Evolutionary conservation across 768 basidiomycete species (phyloP).

Genomic region (Albatrellus ellisii): DNA sequence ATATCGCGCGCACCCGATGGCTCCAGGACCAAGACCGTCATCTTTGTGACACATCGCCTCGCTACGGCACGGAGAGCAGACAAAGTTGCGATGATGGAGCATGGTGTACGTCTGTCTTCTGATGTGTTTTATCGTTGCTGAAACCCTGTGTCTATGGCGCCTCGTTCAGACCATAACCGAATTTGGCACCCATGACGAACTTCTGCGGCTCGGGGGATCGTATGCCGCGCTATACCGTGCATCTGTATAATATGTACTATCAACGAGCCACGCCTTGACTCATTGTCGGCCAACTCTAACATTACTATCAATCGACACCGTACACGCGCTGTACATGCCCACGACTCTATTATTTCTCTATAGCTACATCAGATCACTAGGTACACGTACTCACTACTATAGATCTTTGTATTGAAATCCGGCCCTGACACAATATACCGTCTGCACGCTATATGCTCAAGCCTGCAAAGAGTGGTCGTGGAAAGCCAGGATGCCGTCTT

Average conservation of each 20-base stretch:
- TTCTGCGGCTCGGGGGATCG: slow-evolving; percentile 14
- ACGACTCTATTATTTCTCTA: slow-evolving; percentile 7
- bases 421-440: background rate
- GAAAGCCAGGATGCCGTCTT: slow-evolving; percentile 53
- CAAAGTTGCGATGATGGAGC: slow-evolving; percentile 80
- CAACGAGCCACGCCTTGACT: background rate
- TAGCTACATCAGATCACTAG: slow-evolving; percentile 9
- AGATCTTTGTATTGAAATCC: background rate
- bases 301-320: background rate
- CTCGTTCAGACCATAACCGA: slow-evolving; percentile 16
- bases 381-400: slow-evolving; percentile 9
- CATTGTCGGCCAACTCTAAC: background rate
- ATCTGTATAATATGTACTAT: slow-evolving; percentile 6
- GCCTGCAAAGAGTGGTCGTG: slow-evolving; percentile 48
- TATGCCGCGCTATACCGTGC: slow-evolving; percentile 16
- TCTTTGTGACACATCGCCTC: slow-evolving; percentile 77
- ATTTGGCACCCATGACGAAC: slow-evolving; percentile 18
- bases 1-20: slow-evolving; percentile 46
- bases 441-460: background rate
- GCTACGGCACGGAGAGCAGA: slow-evolving; percentile 74
- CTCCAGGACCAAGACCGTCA: slow-evolving; percentile 51
- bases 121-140: background rate
- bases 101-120: slow-evolving; percentile 33
- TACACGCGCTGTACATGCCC: background rate
- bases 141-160: background rate